These are phyloP conservation scores for Picochlorum sp. DNA, from an alignment of 139 green algal genomes.

Conservation along the genomic window DNA sequence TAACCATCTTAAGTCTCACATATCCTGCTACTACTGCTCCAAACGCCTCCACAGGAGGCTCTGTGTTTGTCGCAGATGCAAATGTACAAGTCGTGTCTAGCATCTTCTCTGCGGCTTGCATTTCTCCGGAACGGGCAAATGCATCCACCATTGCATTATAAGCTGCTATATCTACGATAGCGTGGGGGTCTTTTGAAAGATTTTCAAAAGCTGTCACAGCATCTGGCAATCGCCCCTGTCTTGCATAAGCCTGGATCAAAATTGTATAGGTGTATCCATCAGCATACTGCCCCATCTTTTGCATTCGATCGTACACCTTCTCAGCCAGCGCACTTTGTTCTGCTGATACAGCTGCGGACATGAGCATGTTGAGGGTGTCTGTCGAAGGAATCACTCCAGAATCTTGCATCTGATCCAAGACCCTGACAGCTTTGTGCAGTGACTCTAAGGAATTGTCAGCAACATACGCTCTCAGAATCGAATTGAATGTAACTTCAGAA, in stretches of 20 bases:
- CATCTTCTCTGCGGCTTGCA: slow-evolving; percentile 42
- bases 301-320: slow-evolving; percentile 14
- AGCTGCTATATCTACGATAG: slow-evolving; percentile 30
- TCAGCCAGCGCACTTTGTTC: slow-evolving; percentile 23
- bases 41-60: slow-evolving; percentile 31
- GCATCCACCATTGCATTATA: slow-evolving; percentile 43
- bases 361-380: slow-evolving; percentile 40
- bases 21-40: slow-evolving; percentile 41
- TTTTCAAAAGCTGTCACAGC: slow-evolving; percentile 33
- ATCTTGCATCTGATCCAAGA: slow-evolving; percentile 16
- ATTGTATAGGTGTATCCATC: slow-evolving; percentile 34
- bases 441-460: slow-evolving; percentile 24
- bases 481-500: slow-evolving; percentile 71
- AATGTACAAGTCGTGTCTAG: slow-evolving; percentile 15
- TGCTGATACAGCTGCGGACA: slow-evolving; percentile 27
- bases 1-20: slow-evolving; percentile 17
- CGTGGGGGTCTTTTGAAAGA: slow-evolving; percentile 25
- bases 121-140: slow-evolving; percentile 32
- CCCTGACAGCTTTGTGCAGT: background rate
- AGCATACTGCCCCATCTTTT: slow-evolving; percentile 1
- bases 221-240: slow-evolving; percentile 11
- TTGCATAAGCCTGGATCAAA: slow-evolving; percentile 15
- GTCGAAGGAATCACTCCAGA: background rate
- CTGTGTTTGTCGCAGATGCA: slow-evolving; percentile 14
- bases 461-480: slow-evolving; percentile 72